A percentile compares a stretch with the other conserved stretches of the same genome.
Conservation (phyloP, 306 rosid genomes). For the Cajanus cajan region DNA sequence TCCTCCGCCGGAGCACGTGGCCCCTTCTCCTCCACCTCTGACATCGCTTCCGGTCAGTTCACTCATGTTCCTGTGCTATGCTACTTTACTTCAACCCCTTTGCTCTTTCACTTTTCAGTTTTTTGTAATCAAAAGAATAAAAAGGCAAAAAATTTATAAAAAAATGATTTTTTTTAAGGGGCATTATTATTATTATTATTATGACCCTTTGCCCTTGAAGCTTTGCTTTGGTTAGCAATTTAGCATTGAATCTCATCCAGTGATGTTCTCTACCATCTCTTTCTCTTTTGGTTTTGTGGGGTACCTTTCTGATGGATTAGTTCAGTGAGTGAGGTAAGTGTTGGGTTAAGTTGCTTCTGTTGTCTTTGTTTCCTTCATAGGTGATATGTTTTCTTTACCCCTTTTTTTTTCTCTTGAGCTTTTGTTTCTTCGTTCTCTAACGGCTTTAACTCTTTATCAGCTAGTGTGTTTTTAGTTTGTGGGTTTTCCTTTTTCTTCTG, state of each 20-base stretch:
- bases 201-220: neutral
- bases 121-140: neutral
- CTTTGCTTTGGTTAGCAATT: neutral
- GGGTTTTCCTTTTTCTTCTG: neutral
- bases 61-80: too few relatives aligned
- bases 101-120: neutral
- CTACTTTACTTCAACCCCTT: too few relatives aligned
- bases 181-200: neutral
- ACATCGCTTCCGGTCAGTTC: slow-evolving; percentile 72
- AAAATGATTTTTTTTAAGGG: neutral
- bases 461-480: slow-evolving; percentile 3
- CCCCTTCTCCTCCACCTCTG: slow-evolving; percentile 77
- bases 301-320: slow-evolving; percentile 34
- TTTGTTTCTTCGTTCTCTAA: neutral
- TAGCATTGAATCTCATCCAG: slow-evolving; percentile 30
- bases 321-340: slow-evolving; percentile 33
- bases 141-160: neutral
- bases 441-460: neutral
- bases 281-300: slow-evolving; percentile 5
- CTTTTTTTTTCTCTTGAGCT: neutral
- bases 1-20: slow-evolving; percentile 67
- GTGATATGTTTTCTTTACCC: neutral
- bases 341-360: slow-evolving; percentile 39
- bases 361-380: slow-evolving; percentile 4
- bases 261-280: neutral